Evolutionary conservation across 257 asterid species (phyloP), one percentile per base, ranked within the genome.

Genomic region (Capsicum baccatum): DNA sequence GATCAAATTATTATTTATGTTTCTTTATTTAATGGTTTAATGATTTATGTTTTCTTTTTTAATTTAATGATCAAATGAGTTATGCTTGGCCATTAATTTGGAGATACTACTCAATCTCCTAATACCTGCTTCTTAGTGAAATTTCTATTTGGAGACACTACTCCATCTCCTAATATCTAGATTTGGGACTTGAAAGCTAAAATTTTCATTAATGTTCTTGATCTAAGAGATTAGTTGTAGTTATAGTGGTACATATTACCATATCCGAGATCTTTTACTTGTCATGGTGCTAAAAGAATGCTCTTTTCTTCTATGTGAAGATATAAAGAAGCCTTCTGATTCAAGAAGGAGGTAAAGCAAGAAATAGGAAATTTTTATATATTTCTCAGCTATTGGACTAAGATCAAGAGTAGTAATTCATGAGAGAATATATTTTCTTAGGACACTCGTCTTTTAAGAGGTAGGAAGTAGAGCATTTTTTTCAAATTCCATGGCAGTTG

Each of bases 281-380:
- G 39, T 74, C 33, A 12, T 9, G 37, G 57, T 60, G 55, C 14
- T 80, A 16, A 2, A 37, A 11, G 59, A 80, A 56, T 60, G 9
- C 3, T 58, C 59, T 21, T 60, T 73, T 5, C 81, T 7, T 52
- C 26, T 15, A 14, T 54, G 63, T 6, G 37, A 50, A 13, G 8
- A 76, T 0, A 13, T 26, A 21, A 8, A 52, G 64, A 76, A 26
- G 48, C 17, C 90, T 57, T 89, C 73, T 63, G 95, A 89, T 48
- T 83, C 92, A 14, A 78, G 82, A 16, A 78, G 64, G 62, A 78
- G 82, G 10, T 78, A 37, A 78, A 78, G 26, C 64, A 26, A 78
- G 64, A 71, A n/a, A 8, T 57, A 44, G 37, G 10, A 42, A 33
- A 5, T 12, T 26, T 26, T 26, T 26, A 0, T 16, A 50, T 54